A percentile compares a stretch with the other conserved stretches of the same genome.
These are phyloP conservation scores for Fragilariopsis cylindrus DNA, from an alignment of 108 stramenopile species.

Conservation along the genomic window DNA sequence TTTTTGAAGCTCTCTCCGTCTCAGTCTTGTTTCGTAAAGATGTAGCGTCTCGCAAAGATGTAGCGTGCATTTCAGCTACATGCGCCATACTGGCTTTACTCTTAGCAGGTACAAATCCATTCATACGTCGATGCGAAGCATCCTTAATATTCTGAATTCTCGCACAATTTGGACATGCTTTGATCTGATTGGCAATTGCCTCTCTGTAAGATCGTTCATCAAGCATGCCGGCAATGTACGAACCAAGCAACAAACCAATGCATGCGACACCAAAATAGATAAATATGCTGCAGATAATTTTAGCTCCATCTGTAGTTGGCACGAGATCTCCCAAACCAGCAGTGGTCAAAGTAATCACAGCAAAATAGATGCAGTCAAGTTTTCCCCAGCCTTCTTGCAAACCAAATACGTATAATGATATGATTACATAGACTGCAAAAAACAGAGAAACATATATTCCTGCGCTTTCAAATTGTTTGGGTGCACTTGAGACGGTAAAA, in stretches of 20 bases:
- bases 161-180: conserved; percentile 78
- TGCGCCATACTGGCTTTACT: conserved; percentile 5
- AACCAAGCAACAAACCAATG: conserved; percentile 89
- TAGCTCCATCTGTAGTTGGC: conserved; percentile 73
- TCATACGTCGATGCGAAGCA: conserved; percentile 2
- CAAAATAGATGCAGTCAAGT: conserved; percentile 89
- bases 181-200: conserved; percentile 53
- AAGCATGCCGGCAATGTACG: conserved; percentile 75
- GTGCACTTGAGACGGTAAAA: conserved; percentile 72
- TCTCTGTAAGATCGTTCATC: conserved; percentile 70
- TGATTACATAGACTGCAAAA: conserved; percentile 71
- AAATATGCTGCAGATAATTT: conserved; percentile 85
- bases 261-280: conserved; percentile 90
- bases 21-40: too few species aligned
- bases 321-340: conserved; percentile 86
- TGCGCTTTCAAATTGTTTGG: conserved; percentile 64
- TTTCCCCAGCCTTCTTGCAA: conserved; percentile 81
- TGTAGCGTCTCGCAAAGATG: background rate
- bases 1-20: background rate
- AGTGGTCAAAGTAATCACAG: conserved; percentile 82
- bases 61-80: conserved; percentile 8
- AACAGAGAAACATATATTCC: conserved; percentile 73
- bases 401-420: conserved; percentile 84
- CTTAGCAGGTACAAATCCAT: background rate
- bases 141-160: conserved; percentile 53